phyloP scores from a whole-genome alignment of 768 basidiomycete genomes.

The Daedalea quercina region DNA sequence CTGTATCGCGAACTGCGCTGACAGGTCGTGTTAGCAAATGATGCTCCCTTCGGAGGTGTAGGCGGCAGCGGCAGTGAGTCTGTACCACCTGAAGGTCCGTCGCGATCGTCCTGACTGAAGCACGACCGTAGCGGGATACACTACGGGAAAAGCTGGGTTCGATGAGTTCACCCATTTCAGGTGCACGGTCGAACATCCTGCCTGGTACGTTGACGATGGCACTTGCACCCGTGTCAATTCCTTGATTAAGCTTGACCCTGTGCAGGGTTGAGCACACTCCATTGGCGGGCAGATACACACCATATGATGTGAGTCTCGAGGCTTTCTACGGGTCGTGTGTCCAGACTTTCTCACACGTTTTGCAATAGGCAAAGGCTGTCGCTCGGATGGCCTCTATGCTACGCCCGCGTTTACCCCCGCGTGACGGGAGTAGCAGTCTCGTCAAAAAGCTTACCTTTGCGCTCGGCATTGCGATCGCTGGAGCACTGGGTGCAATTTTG shows the following conservation, averaged over 20 bases:
- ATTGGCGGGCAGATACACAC: background rate
- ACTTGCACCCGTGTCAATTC: background rate
- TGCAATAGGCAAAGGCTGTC: too few species aligned
- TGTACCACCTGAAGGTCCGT: too few species aligned
- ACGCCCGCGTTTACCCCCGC: too few species aligned
- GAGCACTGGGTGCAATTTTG: too few species aligned
- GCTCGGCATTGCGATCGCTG: too few species aligned
- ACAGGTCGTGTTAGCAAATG: constrained; percentile 34
- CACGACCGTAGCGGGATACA: too few species aligned
- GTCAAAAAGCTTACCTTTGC: too few species aligned
- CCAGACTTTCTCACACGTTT: too few species aligned
- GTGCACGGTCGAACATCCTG: constrained; percentile 38
- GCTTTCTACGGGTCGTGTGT: too few species aligned
- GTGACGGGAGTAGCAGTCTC: too few species aligned
- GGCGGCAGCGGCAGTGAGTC: constrained; percentile 66
- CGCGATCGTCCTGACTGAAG: too few species aligned
- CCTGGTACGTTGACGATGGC: constrained; percentile 22
- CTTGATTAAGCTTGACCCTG: background rate
- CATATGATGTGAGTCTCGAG: background rate
- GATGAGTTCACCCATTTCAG: constrained; percentile 75
- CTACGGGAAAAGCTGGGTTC: constrained; percentile 69
- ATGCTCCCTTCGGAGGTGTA: constrained; percentile 68
- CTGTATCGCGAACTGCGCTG: background rate
- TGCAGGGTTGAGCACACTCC: background rate
- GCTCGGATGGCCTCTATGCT: too few species aligned